Evolutionary conservation across 2,329 filamentous ascomycete species (phyloP).

Genomic region (Arthrocladium fulminans): DNA sequence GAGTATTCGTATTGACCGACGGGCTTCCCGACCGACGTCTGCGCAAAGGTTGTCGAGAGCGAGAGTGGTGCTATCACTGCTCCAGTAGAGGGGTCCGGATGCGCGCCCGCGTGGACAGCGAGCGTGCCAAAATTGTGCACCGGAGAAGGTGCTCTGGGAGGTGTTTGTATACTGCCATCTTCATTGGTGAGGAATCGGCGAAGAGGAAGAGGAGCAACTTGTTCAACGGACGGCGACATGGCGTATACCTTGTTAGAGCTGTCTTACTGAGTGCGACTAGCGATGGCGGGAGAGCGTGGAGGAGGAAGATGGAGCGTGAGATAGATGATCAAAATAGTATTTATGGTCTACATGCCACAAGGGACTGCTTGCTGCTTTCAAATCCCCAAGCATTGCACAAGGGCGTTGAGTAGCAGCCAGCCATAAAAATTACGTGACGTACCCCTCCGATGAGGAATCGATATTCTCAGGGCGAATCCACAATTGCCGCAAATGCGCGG

Average conservation of each 20-base stretch:
- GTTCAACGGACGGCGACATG: background rate
- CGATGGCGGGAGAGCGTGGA: no score
- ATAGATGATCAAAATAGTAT: no score
- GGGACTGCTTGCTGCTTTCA: background rate
- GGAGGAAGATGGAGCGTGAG: no score
- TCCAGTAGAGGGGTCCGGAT: constrained; percentile 82
- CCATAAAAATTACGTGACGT: background rate
- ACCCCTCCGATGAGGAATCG: background rate
- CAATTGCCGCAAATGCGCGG: no score
- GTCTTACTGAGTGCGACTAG: no score
- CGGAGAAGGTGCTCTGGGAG: constrained; percentile 63
- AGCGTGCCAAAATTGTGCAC: constrained; percentile 80
- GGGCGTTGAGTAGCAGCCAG: background rate
- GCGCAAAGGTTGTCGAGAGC: constrained; percentile 92
- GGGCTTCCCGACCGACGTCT: constrained; percentile 76
- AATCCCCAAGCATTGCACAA: no score
- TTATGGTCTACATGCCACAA: no score
- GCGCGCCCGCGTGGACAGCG: constrained; percentile 86
- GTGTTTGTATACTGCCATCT: constrained; percentile 59
- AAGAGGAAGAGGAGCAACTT: background rate
- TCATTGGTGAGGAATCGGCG: constrained; percentile 26
- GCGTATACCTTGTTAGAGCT: background rate
- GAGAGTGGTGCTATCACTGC: constrained; percentile 97
- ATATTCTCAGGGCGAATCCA: no score
- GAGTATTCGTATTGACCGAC: constrained; percentile 89